phyloP scores from a whole-genome alignment of 805 yeast species.

The Henningerozyma blattae region DNA sequence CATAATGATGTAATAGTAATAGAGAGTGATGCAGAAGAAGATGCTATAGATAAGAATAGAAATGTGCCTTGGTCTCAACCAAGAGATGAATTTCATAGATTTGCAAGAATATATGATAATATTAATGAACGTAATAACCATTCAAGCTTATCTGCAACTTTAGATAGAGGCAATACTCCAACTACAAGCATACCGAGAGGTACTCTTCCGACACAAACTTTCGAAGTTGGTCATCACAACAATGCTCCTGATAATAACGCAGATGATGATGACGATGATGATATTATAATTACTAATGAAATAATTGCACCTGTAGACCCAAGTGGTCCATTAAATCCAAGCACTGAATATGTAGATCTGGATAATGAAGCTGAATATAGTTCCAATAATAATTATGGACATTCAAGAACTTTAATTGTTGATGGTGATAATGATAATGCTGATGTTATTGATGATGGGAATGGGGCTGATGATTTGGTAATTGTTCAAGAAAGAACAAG shows the following conservation, averaged over 20 bases:
- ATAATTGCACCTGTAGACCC: no score
- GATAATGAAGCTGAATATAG: conserved; percentile 12
- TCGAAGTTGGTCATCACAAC: background rate
- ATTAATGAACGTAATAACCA: conserved; percentile 7
- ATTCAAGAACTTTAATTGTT: no score
- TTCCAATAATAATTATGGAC: background rate
- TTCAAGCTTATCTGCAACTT: conserved; percentile 4
- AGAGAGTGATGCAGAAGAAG: conserved; percentile 22
- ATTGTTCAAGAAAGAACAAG: conserved; percentile 21
- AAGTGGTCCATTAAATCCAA: no score
- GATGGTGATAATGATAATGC: conserved; percentile 3
- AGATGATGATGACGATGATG: conserved; percentile 14
- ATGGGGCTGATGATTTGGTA: conserved; percentile 19
- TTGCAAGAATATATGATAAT: conserved; percentile 5
- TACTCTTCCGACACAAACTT: background rate
- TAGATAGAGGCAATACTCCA: conserved; percentile 7
- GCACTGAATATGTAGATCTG: conserved; percentile 14
- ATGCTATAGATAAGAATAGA: no score
- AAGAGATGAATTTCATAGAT: conserved; percentile 6
- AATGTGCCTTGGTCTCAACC: no score
- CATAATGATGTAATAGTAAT: conserved; percentile 12
- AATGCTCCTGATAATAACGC: conserved; percentile 6
- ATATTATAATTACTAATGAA: conserved; percentile 11
- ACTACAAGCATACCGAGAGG: background rate
- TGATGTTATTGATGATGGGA: conserved; percentile 4